phyloP scores from a whole-genome alignment of 2,329 filamentous ascomycete species.

The Allantophomopsis cytisporea region DNA sequence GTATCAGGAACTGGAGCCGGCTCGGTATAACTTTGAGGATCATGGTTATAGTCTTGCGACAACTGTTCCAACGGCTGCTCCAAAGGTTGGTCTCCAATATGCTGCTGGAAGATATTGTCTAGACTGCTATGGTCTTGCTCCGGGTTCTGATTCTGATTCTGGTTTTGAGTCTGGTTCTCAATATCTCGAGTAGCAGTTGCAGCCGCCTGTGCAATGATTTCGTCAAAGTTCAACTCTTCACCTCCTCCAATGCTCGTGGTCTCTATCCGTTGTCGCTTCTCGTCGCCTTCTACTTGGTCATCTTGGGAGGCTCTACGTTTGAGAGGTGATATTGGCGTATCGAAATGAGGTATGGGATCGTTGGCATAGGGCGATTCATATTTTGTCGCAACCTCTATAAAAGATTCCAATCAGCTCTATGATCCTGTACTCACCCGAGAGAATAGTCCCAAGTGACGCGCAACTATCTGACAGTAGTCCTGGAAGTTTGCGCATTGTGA shows the following conservation, averaged over 20 bases:
- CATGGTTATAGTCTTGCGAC: constrained; percentile 19
- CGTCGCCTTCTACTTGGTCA: neutral
- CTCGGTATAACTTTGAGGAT: too few species aligned
- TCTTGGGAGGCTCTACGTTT: neutral
- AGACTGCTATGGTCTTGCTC: neutral
- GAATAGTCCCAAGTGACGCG: too few species aligned
- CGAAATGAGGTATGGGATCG: neutral
- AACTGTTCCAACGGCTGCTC: too few species aligned
- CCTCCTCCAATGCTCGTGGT: neutral
- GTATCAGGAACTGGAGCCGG: neutral
- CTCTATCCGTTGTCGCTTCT: constrained; percentile 1
- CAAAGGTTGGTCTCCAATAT: neutral
- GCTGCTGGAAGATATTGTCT: too few species aligned
- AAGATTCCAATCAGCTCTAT: neutral
- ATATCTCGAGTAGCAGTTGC: neutral
- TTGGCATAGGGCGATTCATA: constrained; percentile 1
- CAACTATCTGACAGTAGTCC: too few species aligned
- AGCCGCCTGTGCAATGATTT: constrained; percentile 1
- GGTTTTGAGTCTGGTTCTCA: neutral
- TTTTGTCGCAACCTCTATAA: neutral
- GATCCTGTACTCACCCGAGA: too few species aligned
- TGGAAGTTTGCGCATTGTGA: neutral
- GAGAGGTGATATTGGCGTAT: neutral
- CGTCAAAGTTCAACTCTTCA: constrained; percentile 1
- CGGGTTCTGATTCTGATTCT: neutral